Evolutionary conservation across 352 stramenopile genomes (phyloP).

Genomic region (Aphanomyces astaci): DNA sequence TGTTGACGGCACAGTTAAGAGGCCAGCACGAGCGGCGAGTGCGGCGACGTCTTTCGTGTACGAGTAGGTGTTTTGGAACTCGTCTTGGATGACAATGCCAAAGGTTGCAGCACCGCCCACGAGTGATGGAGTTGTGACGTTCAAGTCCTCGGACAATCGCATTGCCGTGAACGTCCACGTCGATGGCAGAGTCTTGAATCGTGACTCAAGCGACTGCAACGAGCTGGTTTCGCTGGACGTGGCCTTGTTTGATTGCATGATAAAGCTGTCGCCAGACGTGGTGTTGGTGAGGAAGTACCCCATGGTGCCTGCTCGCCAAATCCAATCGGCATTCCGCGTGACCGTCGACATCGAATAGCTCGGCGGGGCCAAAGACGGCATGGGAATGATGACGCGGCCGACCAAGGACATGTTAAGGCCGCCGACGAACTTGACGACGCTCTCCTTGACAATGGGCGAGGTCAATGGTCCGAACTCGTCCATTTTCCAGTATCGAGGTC

Average conservation of each 20-base stretch:
- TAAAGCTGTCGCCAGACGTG: not conserved
- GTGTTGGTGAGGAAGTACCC: not conserved
- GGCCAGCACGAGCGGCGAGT: not conserved
- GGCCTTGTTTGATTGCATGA: not conserved
- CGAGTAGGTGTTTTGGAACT: not conserved
- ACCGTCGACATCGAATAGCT: not conserved
- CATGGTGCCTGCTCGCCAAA: not conserved
- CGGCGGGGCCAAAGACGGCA: not conserved
- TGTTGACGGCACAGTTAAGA: not conserved
- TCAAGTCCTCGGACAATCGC: not conserved
- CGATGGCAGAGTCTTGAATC: not conserved
- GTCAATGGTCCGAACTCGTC: not conserved
- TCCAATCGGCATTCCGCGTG: not conserved
- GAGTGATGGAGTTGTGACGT: not conserved
- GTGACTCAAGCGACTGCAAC: not conserved
- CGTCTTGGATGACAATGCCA: not conserved
- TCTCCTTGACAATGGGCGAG: not conserved
- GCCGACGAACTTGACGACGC: not conserved
- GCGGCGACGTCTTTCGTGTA: not conserved
- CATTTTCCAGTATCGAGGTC: not conserved
- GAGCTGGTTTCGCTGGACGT: not conserved
- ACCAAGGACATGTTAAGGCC: not conserved
- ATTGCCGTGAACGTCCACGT: not conserved
- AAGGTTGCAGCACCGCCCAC: not conserved
- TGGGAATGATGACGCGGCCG: not conserved